Percentiles rank a stretch among this genome's conserved stretches.
phyloP scores from a whole-genome alignment of 164 flowering plant species.

The Cinnamomum micranthum region DNA sequence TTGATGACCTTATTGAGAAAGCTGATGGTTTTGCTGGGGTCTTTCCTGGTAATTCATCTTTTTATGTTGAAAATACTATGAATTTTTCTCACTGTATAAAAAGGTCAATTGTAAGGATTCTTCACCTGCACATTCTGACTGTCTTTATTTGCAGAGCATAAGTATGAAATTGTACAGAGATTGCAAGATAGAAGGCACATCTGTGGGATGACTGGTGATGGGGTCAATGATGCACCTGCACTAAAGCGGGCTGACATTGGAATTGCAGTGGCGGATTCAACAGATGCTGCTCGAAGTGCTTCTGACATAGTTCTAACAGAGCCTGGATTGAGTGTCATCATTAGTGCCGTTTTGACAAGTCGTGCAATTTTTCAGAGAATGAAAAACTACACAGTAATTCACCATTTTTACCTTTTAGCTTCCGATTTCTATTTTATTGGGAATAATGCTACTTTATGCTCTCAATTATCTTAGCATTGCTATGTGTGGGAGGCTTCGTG shows the following conservation, averaged over 20 bases:
- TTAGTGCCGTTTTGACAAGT: constrained; percentile 66
- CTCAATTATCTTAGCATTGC: neutral
- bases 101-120: neutral
- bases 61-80: neutral
- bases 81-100: neutral
- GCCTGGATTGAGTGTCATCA: constrained; percentile 70
- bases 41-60: constrained; percentile 46
- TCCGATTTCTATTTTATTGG: neutral
- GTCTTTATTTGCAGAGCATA: constrained; percentile 39
- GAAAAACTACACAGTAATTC: constrained; percentile 60
- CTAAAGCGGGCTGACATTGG: constrained; percentile 62
- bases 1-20: constrained; percentile 62
- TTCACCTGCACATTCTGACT: constrained; percentile 1
- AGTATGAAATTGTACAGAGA: constrained; percentile 55
- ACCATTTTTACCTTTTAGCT: neutral
- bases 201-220: constrained; percentile 74
- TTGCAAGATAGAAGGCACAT: constrained; percentile 62
- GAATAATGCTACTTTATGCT: neutral
- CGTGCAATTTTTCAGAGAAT: constrained; percentile 70
- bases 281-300: constrained; percentile 70
- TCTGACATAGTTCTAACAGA: constrained; percentile 70
- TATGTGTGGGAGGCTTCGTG: neutral
- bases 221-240: constrained; percentile 73
- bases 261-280: constrained; percentile 66
- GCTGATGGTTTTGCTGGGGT: constrained; percentile 83